Conservation (phyloP, 306 rosid species). For the Amphicarpaea edgeworthii region DNA sequence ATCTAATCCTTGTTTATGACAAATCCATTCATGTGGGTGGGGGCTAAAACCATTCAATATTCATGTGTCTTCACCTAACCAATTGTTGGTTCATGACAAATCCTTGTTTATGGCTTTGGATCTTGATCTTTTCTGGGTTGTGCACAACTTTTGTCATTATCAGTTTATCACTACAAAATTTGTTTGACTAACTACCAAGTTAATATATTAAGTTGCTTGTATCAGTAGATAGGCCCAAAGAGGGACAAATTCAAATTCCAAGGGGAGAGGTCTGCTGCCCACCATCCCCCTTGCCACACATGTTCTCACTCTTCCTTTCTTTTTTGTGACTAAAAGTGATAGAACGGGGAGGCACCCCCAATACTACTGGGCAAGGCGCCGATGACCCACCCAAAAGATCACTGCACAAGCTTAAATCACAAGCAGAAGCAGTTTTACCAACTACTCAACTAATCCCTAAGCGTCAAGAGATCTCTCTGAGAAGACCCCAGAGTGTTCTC, state of each 20-base stretch:
- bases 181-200: background rate
- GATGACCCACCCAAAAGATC: background rate
- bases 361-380: background rate
- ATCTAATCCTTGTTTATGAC: background rate
- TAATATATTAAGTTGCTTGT: background rate
- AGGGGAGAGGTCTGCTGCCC: background rate
- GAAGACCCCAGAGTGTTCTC: background rate
- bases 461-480: background rate
- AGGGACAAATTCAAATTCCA: slow-evolving; percentile 12
- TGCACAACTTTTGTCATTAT: background rate
- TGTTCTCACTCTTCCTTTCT: background rate
- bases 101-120: slow-evolving; percentile 8
- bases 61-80: background rate
- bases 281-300: background rate
- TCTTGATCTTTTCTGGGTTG: background rate
- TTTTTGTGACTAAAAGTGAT: background rate
- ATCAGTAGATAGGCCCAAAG: background rate
- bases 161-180: background rate
- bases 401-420: background rate
- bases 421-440: background rate
- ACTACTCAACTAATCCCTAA: background rate
- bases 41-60: background rate
- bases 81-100: background rate
- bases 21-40: background rate
- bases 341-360: background rate